Percentiles rank a stretch among this genome's conserved stretches.
These are phyloP conservation scores for Corchorus olitorius DNA, from an alignment of 345 rosid genomes.

Conservation along the genomic window DNA sequence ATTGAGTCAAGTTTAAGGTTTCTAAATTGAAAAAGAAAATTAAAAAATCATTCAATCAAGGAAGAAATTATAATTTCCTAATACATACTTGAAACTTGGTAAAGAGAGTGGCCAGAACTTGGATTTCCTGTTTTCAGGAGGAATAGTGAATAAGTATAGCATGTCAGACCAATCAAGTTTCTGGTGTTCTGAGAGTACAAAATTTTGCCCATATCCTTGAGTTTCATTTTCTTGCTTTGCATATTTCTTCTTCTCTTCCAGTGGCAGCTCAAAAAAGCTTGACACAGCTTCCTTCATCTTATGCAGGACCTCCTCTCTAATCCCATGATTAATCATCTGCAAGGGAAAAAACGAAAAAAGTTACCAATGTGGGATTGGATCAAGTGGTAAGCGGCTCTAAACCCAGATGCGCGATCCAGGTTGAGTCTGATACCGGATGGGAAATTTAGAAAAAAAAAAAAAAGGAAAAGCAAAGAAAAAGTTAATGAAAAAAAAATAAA, in stretches of 20 bases:
- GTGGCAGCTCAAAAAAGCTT: constrained; percentile 1
- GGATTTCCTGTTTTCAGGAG: not conserved
- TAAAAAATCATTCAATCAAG: not conserved
- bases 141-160: not conserved
- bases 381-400: too few relatives aligned
- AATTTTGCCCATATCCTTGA: not conserved
- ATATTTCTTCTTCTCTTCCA: not conserved
- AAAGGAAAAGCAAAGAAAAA: too few relatives aligned
- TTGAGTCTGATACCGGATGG: too few relatives aligned
- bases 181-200: not conserved
- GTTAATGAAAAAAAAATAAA: not conserved
- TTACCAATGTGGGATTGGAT: too few relatives aligned
- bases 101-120: not conserved
- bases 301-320: not conserved
- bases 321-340: not conserved
- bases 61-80: not conserved
- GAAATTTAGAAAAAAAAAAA: too few relatives aligned
- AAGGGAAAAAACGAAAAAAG: not conserved
- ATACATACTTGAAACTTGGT: constrained; percentile 1
- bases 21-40: too few relatives aligned
- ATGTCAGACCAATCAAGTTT: constrained; percentile 6
- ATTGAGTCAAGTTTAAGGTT: too few relatives aligned
- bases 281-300: not conserved
- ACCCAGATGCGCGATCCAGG: too few relatives aligned
- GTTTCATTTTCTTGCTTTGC: not conserved